Conservation (phyloP, 2,329 filamentous ascomycete genomes). For the Paraphaeosphaeria minitans region DNA sequence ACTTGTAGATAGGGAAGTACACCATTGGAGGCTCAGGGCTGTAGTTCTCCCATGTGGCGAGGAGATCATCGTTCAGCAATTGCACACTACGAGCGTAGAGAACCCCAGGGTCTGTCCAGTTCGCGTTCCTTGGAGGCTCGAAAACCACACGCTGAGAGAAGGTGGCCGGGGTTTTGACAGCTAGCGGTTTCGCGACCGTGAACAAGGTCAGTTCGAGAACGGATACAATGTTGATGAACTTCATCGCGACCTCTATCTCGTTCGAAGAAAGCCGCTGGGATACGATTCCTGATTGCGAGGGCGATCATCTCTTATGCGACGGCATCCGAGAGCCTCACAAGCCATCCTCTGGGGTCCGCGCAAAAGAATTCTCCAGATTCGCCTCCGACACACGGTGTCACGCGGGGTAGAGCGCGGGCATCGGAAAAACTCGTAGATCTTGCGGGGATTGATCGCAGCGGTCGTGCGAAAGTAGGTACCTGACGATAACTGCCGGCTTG, state of each 20-base stretch:
- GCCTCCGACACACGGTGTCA: constrained; percentile 1
- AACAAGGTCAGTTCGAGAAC: constrained; percentile 17
- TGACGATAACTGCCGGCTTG: constrained; percentile 25
- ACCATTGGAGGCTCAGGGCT: constrained; percentile 51
- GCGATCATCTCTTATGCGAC: neutral
- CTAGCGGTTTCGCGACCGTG: constrained; percentile 28
- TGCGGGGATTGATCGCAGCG: constrained; percentile 31
- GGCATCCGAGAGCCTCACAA: constrained; percentile 1
- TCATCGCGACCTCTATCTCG: constrained; percentile 32
- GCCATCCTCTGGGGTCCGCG: neutral
- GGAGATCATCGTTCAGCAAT: constrained; percentile 51
- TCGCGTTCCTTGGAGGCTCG: constrained; percentile 48
- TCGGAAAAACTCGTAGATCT: constrained; percentile 30
- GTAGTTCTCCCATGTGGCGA: constrained; percentile 63
- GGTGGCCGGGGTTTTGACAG: constrained; percentile 25
- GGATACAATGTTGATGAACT: constrained; percentile 32
- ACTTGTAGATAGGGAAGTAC: constrained; percentile 55
- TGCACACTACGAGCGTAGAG: constrained; percentile 59
- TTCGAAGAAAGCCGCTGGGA: neutral
- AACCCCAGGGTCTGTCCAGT: constrained; percentile 54
- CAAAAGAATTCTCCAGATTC: constrained; percentile 9
- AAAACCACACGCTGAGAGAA: constrained; percentile 49
- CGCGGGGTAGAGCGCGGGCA: constrained; percentile 21
- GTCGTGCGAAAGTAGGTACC: constrained; percentile 16
- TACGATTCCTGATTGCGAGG: neutral